These are phyloP conservation scores for Perilla frutescens DNA, from an alignment of 257 asterid genomes.

Conservation along the genomic window DNA sequence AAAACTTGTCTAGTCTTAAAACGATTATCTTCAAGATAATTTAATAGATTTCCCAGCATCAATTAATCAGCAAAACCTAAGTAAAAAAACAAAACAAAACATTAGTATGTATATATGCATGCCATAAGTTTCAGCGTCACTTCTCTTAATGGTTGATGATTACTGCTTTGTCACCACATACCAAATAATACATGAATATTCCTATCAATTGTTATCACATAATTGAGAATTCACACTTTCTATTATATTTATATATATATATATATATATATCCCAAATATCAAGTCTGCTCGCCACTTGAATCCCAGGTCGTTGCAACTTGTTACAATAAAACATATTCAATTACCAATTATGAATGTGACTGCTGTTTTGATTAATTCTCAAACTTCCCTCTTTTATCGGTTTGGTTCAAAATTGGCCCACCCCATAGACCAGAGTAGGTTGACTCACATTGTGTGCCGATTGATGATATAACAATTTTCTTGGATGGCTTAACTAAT, in stretches of 20 bases:
- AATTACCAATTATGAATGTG: slow-evolving; percentile 8
- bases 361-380: not conserved
- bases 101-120: not conserved
- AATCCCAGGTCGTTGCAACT: not conserved
- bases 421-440: slow-evolving; percentile 14
- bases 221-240: slow-evolving; percentile 1
- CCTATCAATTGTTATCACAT: not conserved
- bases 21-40: not conserved
- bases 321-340: not conserved
- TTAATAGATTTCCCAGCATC: not conserved
- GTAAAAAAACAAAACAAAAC: not conserved
- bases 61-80: not conserved
- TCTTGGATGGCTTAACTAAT: slow-evolving; percentile 13
- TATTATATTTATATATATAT: not conserved
- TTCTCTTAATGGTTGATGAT: slow-evolving; percentile 3
- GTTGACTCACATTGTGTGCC: slow-evolving; percentile 25
- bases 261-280: not conserved
- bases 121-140: not conserved
- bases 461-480: not conserved
- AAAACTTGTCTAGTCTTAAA: not conserved
- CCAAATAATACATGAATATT: slow-evolving; percentile 12
- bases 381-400: not conserved
- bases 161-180: slow-evolving; percentile 26
- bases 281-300: not conserved
- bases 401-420: slow-evolving; percentile 23